Base-by-base conservation (phyloP, 2,329 filamentous ascomycete species). In the Huntiella savannae region DNA sequence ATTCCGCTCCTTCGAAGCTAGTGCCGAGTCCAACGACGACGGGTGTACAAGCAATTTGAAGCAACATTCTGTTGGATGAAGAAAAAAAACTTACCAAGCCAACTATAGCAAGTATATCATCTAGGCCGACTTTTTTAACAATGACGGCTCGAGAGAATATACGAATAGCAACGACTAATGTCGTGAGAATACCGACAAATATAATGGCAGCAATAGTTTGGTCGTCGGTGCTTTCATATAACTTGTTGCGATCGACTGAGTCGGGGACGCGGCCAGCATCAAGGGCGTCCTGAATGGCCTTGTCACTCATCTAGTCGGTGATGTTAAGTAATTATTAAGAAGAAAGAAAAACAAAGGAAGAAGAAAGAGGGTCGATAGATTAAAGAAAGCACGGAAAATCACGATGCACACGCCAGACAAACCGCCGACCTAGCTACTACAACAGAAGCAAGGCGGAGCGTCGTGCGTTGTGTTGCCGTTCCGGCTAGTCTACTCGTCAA, bases 141-240 rank as follows among this genome's bases (percentile, higher is more conserved):
- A 65, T 52, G 10, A 61, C 58, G 5, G 55, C 50, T 37, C 64
- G 55, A 2, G 63, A 62, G 17, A 56, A 49, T 28, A 61, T 52
- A 15, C 63, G 56, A 5, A 56, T 53, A 1, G 58, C 48, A 1
- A 66, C 61, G 13, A 65, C 43, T 1, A 61, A 37, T 39, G 54
- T 54, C 1, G 62, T 59, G 35, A 65, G 15, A 11, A 54, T 54
- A 1, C 58, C 55, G 28, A 66, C 57, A 43, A 63, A 54, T 13
- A 63, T 55, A 33, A 65, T 65, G 1, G 60, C 63, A 4, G 56
- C 55, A 50, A 66, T 61, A 4, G 64, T 58, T 1, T 60, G 51
- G 5, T 52, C 50, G 43, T 66, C 63, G 28, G 55, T 59, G 43
- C 54, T 58, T 52, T 65, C 53, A 46, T 58, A 56, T 37, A 66